Percentiles rank a stretch among this genome's conserved stretches.
phyloP scores from a whole-genome alignment of 352 stramenopile genomes.

The Globisporangium spinosum region DNA sequence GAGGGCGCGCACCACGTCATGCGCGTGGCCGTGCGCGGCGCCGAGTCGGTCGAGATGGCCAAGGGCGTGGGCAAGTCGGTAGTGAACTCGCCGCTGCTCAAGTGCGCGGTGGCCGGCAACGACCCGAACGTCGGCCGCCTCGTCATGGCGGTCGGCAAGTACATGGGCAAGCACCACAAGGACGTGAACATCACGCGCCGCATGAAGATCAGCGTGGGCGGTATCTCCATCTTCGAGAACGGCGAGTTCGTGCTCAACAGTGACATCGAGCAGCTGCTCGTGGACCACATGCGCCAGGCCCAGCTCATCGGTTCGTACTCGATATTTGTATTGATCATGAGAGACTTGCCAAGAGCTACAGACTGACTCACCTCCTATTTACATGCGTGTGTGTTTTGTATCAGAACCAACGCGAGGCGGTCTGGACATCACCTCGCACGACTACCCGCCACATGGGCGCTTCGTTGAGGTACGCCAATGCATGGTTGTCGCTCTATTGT shows the following conservation, averaged over 20 bases:
- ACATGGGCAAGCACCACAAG: slow-evolving; percentile 93
- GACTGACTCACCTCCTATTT: neutral
- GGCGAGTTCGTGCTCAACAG: slow-evolving; percentile 91
- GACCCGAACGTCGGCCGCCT: slow-evolving; percentile 98
- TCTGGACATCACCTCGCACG: slow-evolving; percentile 71
- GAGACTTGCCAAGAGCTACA: neutral
- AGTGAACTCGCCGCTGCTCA: slow-evolving; percentile 96
- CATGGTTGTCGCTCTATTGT: neutral
- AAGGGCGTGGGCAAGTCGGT: slow-evolving; percentile 90
- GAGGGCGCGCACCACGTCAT: slow-evolving; percentile 98
- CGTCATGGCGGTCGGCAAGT: slow-evolving; percentile 94
- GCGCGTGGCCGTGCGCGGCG: slow-evolving; percentile 88
- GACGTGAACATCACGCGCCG: slow-evolving; percentile 70
- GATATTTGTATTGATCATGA: neutral
- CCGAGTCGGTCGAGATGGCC: slow-evolving; percentile 69
- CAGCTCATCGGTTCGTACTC: slow-evolving; percentile 63
- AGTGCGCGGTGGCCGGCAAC: slow-evolving; percentile 97
- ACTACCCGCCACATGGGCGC: slow-evolving; percentile 93
- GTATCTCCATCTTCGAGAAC: slow-evolving; percentile 92
- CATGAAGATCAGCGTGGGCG: slow-evolving; percentile 88
- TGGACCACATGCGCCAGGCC: slow-evolving; percentile 92
- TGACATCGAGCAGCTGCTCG: slow-evolving; percentile 92
- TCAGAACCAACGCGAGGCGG: slow-evolving; percentile 65
- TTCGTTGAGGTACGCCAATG: slow-evolving; percentile 86
- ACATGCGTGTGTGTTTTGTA: neutral